Evolutionary conservation across 2,329 filamentous ascomycete species (phyloP).

Genomic region (Talaromyces sp.): DNA sequence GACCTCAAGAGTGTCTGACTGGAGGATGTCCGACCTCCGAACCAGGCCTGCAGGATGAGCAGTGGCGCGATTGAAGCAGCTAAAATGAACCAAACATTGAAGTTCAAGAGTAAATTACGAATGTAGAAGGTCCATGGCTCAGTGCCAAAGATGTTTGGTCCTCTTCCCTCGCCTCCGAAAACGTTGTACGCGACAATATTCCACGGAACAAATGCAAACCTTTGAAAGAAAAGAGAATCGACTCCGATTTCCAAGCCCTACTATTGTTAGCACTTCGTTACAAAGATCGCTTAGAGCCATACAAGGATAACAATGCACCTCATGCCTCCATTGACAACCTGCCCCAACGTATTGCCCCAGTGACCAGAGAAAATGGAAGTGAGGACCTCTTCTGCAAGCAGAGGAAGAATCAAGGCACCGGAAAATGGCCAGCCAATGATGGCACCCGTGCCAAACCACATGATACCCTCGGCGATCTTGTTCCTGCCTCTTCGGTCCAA

Average conservation of each 20-base stretch:
- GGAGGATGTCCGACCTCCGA: slow-evolving; percentile 57
- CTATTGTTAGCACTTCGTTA: slow-evolving; percentile 25
- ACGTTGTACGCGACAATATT: slow-evolving; percentile 97
- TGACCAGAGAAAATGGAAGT: slow-evolving; percentile 53
- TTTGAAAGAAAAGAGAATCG: slow-evolving; percentile 83
- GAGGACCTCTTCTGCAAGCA: slow-evolving; percentile 72
- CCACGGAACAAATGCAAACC: slow-evolving; percentile 72
- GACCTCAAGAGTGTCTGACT: slow-evolving; percentile 70
- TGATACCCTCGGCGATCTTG: slow-evolving; percentile 77
- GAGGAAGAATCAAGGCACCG: slow-evolving; percentile 74
- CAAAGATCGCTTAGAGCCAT: slow-evolving; percentile 34
- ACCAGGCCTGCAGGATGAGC: slow-evolving; percentile 67
- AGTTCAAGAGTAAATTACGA: slow-evolving; percentile 86
- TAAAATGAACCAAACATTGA: slow-evolving; percentile 88
- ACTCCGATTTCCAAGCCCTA: slow-evolving; percentile 67
- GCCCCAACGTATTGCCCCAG: slow-evolving; percentile 57
- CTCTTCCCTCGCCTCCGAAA: slow-evolving; percentile 71
- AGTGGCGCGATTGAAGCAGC: slow-evolving; percentile 72
- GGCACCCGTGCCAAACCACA: slow-evolving; percentile 84
- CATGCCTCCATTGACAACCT: slow-evolving; percentile 65
- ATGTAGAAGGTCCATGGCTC: slow-evolving; percentile 98
- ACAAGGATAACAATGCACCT: slow-evolving; percentile 68
- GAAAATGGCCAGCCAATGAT: slow-evolving; percentile 94
- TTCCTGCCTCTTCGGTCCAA: slow-evolving; percentile 82
- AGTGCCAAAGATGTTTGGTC: slow-evolving; percentile 89